Evolutionary conservation across 805 yeast genomes (phyloP), one percentile per base, ranked within the genome.

Genomic region (Teunomyces atbi): DNA sequence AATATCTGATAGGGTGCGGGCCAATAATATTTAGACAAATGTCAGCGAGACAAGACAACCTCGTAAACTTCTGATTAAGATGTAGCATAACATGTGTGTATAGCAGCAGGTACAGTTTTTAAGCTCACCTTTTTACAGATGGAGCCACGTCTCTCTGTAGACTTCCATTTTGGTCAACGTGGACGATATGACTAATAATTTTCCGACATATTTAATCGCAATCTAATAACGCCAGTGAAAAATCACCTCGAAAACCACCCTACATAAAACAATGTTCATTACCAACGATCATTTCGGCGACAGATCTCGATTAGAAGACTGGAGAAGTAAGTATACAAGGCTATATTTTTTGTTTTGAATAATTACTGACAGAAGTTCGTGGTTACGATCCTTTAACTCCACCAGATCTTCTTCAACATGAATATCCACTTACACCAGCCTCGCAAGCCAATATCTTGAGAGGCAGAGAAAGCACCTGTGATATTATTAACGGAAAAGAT

Each of bases 351-450:
- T 11, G 27, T 11, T 11, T n/a, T 29, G 26, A 18, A 26, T 48
- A 54, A 60, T 54, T 57, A 62, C 44, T 23, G 3, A 23, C 11
- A n/a, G 1, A 47, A 72, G 77, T 73, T 50, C 72, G 76, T 59
- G 98, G 97, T 34, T 92, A 92, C 78, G 92, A 90, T 62, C 98
- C 98, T 18, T 76, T 92, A 52, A 86, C 95, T n/a, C 88, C 98
- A 10, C 98, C 99, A 21, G 96, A 89, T 61, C 77, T 91, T 47
- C 78, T 92, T 34, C 97, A 91, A 69, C 87, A 85, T 55, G 96
- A 92, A 66, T 76, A 76, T 63, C 92, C 89, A 35, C 78, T 89
- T 40, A 73, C 85, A 29, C 77, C 74, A 44, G 67, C 69, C 41
- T 79, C 86, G 45, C 79, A 79, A 55, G 71, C 79, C 46, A 84